Base-by-base conservation (phyloP, 2,329 filamentous ascomycete species). In the Plectosphaerella plurivora region DNA sequence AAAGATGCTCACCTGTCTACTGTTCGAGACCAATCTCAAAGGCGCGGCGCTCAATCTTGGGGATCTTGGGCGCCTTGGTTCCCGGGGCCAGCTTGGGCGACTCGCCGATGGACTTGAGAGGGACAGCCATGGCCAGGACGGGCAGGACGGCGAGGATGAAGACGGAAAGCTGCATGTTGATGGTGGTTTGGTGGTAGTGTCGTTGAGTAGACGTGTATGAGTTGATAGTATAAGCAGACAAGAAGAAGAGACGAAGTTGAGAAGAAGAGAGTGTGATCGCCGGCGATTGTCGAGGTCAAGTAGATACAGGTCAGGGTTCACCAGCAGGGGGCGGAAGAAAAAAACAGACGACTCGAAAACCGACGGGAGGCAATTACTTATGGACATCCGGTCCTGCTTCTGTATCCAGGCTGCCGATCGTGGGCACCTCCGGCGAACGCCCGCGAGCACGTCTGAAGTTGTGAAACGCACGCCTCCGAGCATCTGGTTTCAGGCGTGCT, bases 91-190 rank as follows among this genome's bases (percentile, higher is more conserved):
- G 24, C 5, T 53, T 57, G 49, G 55, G 55, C 11, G 49, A 15
- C 18, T 49, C 50, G 28, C 28, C 16, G 46, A 60, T 59, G 1
- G 53, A 46, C n/a, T 52, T 53, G 18, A 57, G 56, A 5, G 61
- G 61, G 12, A 51, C 47, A 5, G 62, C 61, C 24, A 58, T 39
- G 24, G 49, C 60, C 4, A 56, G 47, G 25, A 55, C 55, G 20
- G 60, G 61, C 41, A 53, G 60, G n/a, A 56, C 49, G 37, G 56
- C 50, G 46, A 55, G 49, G 36, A 63, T 41, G 22, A 64, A 20
- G 45, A 55, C 53, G 15, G 54, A 53, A 20, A 56, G 52, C 47
- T 61, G 60, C 63, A 64, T 65, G 0, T 52, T 59, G 55, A 44
- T 45, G 16, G 53, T n/a, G 14, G n/a, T 37, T 22, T 33, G 46